Conservation (phyloP, 192 early-diverging fungal species). For the Coemansia sp. region DNA sequence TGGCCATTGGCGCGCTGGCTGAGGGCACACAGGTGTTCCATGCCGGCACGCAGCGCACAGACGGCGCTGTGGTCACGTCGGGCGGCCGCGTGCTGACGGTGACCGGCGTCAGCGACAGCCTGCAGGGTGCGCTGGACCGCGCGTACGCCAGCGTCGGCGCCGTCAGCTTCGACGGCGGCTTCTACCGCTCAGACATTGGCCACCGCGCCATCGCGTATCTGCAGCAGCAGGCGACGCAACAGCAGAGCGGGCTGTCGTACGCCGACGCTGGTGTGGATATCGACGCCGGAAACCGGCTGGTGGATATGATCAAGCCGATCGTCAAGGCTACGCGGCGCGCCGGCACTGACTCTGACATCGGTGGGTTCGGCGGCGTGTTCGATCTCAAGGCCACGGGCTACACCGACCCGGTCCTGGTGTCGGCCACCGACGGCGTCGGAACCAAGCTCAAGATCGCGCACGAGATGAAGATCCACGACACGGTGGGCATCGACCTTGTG, state of each 20-base stretch:
- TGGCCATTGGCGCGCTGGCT: constrained; percentile 60
- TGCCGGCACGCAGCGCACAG: constrained; percentile 76
- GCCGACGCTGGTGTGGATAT: constrained; percentile 96
- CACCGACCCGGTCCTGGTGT: constrained; percentile 89
- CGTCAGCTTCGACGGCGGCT: constrained; percentile 84
- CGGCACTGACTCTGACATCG: constrained; percentile 97
- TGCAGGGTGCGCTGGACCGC: constrained; percentile 76
- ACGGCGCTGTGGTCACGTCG: constrained; percentile 70
- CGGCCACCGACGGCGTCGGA: constrained; percentile 98
- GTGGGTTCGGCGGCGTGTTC: constrained; percentile 98
- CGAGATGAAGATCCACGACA: constrained; percentile 79
- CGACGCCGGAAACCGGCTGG: constrained; percentile 93
- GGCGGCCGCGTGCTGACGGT: constrained; percentile 97
- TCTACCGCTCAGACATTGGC: constrained; percentile 94
- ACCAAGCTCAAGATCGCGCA: constrained; percentile 99
- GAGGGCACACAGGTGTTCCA: constrained; percentile 78
- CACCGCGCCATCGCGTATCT: constrained; percentile 64
- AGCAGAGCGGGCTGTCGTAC: constrained; percentile 77
- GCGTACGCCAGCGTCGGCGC: constrained; percentile 71
- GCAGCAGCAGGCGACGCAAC: constrained; percentile 26
- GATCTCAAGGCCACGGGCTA: constrained; percentile 94
- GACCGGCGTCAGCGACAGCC: constrained; percentile 73
- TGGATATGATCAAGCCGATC: constrained; percentile 93
- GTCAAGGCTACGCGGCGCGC: constrained; percentile 90
- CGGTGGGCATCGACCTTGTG: constrained; percentile 96